Conservation (phyloP, 2,329 filamentous ascomycete species). For the Esteya vermicola region DNA sequence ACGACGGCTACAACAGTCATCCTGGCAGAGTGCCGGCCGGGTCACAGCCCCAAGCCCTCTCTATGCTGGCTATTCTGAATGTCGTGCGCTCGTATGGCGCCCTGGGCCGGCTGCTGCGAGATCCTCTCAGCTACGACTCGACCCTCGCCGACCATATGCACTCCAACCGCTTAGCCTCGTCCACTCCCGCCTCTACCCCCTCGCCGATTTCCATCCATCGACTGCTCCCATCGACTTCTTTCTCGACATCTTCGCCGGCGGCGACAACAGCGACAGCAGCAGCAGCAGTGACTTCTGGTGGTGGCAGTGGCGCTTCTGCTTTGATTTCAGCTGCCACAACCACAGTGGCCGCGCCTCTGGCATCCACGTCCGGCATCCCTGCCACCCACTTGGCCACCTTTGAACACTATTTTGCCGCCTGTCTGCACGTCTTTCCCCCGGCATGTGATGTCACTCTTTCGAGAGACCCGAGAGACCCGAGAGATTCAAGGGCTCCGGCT, state of each 20-base stretch:
- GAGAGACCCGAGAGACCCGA: neutral
- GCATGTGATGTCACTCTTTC: constrained; percentile 40
- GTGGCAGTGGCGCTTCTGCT: neutral
- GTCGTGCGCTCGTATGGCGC: constrained; percentile 66
- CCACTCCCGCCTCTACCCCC: too few species aligned
- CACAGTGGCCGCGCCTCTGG: too few species aligned
- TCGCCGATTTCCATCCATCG: too few species aligned
- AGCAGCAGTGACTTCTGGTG: neutral
- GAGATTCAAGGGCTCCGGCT: constrained; percentile 46
- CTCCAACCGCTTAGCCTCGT: too few species aligned
- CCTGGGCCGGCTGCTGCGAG: constrained; percentile 46
- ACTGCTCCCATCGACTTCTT: too few species aligned
- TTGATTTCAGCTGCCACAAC: too few species aligned
- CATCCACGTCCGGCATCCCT: constrained; percentile 45
- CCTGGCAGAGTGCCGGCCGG: constrained; percentile 38
- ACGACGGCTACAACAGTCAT: too few species aligned
- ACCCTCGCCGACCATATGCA: too few species aligned
- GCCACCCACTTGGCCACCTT: constrained; percentile 58
- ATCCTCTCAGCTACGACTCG: neutral
- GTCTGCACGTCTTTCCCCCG: constrained; percentile 60
- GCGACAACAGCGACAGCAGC: neutral
- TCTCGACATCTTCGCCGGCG: too few species aligned
- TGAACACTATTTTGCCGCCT: constrained; percentile 66
- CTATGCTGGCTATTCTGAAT: constrained; percentile 65
- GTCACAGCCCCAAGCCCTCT: constrained; percentile 46